Evolutionary conservation across 768 basidiomycete genomes (phyloP).

Genomic region (Termitomyces sp.): DNA sequence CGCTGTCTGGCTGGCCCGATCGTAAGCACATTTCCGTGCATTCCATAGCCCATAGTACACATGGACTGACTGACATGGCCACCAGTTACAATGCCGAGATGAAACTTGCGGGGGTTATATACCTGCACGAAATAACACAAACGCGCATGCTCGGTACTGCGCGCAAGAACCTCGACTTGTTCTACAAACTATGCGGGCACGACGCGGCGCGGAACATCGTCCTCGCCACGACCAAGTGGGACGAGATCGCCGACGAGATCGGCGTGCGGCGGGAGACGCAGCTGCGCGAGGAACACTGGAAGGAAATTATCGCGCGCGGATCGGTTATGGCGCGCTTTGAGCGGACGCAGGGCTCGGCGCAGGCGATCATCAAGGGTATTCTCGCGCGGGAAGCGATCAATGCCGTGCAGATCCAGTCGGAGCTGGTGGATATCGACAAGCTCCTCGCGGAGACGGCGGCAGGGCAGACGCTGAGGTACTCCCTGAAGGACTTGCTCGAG

Average conservation of each 20-base stretch:
- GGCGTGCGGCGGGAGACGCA: constrained; percentile 4
- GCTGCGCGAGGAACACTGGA: constrained; percentile 5
- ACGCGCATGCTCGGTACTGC: constrained; percentile 11
- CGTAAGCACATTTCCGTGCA: constrained; percentile 4
- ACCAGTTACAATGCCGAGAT: constrained; percentile 9
- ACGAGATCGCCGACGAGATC: not conserved
- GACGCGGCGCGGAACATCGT: constrained; percentile 8
- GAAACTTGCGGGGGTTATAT: constrained; percentile 13
- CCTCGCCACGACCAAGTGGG: constrained; percentile 13
- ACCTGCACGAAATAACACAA: constrained; percentile 11
- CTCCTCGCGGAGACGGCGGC: constrained; percentile 24
- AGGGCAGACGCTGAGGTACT: constrained; percentile 20
- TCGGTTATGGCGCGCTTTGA: constrained; percentile 5
- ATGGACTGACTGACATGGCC: too few relatives aligned
- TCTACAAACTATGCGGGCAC: constrained; percentile 10
- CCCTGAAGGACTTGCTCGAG: constrained; percentile 19
- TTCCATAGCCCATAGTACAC: too few relatives aligned
- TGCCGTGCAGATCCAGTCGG: constrained; percentile 23
- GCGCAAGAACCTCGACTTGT: constrained; percentile 12
- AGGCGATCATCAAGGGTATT: constrained; percentile 1
- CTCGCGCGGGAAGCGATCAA: constrained; percentile 7
- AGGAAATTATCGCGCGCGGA: not conserved
- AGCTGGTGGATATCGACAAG: constrained; percentile 22
- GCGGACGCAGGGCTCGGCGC: not conserved
- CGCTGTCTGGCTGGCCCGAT: constrained; percentile 11